Evolutionary conservation across 345 rosid species (phyloP).

Genomic region (Anastatica hierochuntica): DNA sequence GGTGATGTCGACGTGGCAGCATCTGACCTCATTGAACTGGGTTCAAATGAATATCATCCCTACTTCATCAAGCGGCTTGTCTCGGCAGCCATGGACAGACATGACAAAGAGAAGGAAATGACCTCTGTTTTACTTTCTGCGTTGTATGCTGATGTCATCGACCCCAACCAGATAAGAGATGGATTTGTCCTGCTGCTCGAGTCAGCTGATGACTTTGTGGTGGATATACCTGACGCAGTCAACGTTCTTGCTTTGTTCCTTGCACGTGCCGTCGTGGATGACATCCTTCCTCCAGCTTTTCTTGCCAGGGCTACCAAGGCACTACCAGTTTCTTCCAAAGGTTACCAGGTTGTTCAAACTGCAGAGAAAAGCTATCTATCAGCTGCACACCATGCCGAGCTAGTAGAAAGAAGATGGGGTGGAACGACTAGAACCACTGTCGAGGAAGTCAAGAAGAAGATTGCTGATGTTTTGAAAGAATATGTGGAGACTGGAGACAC

Average conservation of each 20-base stretch:
- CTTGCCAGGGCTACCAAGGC: constrained; percentile 74
- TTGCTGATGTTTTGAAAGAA: constrained; percentile 66
- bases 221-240: constrained; percentile 81
- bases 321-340: constrained; percentile 60
- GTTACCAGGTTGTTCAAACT: constrained; percentile 64
- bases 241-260: constrained; percentile 76
- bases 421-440: constrained; percentile 77
- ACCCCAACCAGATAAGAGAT: constrained; percentile 69
- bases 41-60: constrained; percentile 73
- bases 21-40: constrained; percentile 85
- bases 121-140: constrained; percentile 83
- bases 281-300: constrained; percentile 83
- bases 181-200: constrained; percentile 87
- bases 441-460: constrained; percentile 84
- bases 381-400: constrained; percentile 96
- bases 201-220: constrained; percentile 81
- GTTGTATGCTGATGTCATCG: constrained; percentile 72
- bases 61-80: constrained; percentile 83
- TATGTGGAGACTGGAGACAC: constrained; percentile 72
- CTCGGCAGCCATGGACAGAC: constrained; percentile 93
- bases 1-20: constrained; percentile 82
- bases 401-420: constrained; percentile 94
- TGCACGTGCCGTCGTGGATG: constrained; percentile 92
- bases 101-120: constrained; percentile 97
- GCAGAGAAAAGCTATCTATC: constrained; percentile 87